A percentile compares a stretch with the other conserved stretches of the same genome.
phyloP scores from a whole-genome alignment of 2,329 filamentous ascomycete genomes.

The Sporothrix euskadiensis region DNA sequence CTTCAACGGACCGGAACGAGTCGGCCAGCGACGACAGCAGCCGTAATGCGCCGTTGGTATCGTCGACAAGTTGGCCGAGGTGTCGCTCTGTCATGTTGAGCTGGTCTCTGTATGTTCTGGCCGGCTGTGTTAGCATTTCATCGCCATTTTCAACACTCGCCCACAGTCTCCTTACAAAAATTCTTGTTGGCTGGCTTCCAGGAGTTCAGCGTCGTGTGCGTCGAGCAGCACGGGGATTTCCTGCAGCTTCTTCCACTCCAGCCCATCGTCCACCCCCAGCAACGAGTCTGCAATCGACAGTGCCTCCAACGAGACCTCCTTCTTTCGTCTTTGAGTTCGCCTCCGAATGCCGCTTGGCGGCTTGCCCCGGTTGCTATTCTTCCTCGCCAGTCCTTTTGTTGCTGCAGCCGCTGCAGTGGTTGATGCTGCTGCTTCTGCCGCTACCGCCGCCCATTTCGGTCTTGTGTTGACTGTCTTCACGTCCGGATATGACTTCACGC shows the following conservation, averaged over 20 bases:
- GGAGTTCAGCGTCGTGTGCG: slow-evolving; percentile 66
- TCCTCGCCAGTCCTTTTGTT: neutral
- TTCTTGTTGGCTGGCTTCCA: slow-evolving; percentile 80
- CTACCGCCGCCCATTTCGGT: slow-evolving; percentile 51
- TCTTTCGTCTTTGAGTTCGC: slow-evolving; percentile 37
- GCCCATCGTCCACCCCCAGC: slow-evolving; percentile 12
- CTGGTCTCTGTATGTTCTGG: slow-evolving; percentile 68
- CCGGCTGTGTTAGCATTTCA: neutral
- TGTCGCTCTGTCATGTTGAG: slow-evolving; percentile 76
- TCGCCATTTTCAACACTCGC: neutral
- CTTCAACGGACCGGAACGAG: slow-evolving; percentile 84
- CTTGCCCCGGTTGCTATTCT: neutral
- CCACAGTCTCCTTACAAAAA: slow-evolving; percentile 63
- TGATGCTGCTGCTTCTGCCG: neutral
- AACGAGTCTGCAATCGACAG: slow-evolving; percentile 44
- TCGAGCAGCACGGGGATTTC: slow-evolving; percentile 46
- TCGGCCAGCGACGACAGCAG: slow-evolving; percentile 77
- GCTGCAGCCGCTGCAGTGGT: neutral
- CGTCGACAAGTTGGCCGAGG: slow-evolving; percentile 73
- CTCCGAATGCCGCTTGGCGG: neutral
- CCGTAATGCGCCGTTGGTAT: slow-evolving; percentile 73
- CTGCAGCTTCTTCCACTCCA: slow-evolving; percentile 29
- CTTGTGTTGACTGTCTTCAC: slow-evolving; percentile 65
- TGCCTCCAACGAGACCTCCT: slow-evolving; percentile 52
- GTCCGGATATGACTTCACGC: slow-evolving; percentile 77